phyloP scores from a whole-genome alignment of 805 yeast genomes.

The Yamadazyma tumulicola region DNA sequence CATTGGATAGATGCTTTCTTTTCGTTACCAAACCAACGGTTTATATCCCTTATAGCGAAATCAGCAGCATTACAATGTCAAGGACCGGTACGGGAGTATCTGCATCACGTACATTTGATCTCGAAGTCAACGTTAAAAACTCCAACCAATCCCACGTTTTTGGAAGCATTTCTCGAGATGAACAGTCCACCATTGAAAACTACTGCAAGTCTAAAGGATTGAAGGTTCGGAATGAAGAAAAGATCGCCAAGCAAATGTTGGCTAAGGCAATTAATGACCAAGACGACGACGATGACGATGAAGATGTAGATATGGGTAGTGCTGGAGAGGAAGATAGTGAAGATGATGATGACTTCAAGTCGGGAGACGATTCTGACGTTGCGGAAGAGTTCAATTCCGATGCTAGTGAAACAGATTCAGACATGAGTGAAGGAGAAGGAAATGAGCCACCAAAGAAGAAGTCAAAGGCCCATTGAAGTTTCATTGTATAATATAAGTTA shows the following conservation, averaged over 20 bases:
- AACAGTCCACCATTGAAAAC: slow-evolving; percentile 73
- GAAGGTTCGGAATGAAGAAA: slow-evolving; percentile 82
- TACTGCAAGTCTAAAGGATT: slow-evolving; percentile 76
- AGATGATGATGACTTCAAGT: slow-evolving; percentile 78
- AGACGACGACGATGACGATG: slow-evolving; percentile 46
- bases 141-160: slow-evolving; percentile 70
- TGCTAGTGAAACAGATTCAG: slow-evolving; percentile 35
- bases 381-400: slow-evolving; percentile 86
- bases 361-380: slow-evolving; percentile 60
- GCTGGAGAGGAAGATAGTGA: slow-evolving; percentile 75
- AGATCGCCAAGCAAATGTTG: slow-evolving; percentile 77
- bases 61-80: slow-evolving; percentile 73
- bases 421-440: slow-evolving; percentile 16
- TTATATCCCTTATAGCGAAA: slow-evolving; percentile 82
- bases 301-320: slow-evolving; percentile 52
- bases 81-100: slow-evolving; percentile 78
- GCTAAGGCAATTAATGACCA: slow-evolving; percentile 69
- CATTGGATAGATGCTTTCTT: slow-evolving; percentile 86
- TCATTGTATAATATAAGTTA: too few species aligned
- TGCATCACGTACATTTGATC: slow-evolving; percentile 86
- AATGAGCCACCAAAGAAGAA: slow-evolving; percentile 34
- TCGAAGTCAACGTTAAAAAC: slow-evolving; percentile 69
- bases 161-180: slow-evolving; percentile 87
- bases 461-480: too few species aligned
- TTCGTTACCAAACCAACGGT: slow-evolving; percentile 94